phyloP scores from a whole-genome alignment of 2,329 filamentous ascomycete species.

The Ceratocystis cubensis region DNA sequence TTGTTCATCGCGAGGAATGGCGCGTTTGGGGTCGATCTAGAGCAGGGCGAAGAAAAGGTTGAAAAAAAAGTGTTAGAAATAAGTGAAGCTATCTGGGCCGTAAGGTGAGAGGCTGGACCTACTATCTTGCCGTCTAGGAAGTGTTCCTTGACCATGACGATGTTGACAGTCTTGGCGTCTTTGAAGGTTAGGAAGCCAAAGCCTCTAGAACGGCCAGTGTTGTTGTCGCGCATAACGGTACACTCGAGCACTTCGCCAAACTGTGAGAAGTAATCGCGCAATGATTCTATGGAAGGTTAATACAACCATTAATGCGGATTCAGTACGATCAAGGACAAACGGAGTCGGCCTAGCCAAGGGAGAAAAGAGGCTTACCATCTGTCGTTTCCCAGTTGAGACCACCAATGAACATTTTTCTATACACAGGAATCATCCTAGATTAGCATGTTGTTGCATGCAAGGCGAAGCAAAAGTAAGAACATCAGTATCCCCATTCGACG shows the following conservation, averaged over 20 bases:
- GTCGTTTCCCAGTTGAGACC: slow-evolving; percentile 98
- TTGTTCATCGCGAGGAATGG: slow-evolving; percentile 93
- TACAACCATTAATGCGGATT: neutral
- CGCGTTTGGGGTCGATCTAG: slow-evolving; percentile 94
- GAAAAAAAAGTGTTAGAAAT: too few relatives aligned
- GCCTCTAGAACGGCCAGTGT: slow-evolving; percentile 82
- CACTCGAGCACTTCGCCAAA: slow-evolving; percentile 96
- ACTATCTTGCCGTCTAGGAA: slow-evolving; percentile 97
- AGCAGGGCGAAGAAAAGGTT: neutral
- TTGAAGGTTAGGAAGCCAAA: slow-evolving; percentile 98
- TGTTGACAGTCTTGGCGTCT: slow-evolving; percentile 94
- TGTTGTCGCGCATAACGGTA: slow-evolving; percentile 97
- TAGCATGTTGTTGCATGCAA: neutral
- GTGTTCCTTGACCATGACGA: slow-evolving; percentile 99
- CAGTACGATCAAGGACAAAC: neutral
- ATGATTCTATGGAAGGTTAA: slow-evolving; percentile 54
- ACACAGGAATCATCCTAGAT: slow-evolving; percentile 13
- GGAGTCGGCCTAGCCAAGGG: neutral
- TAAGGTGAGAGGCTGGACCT: slow-evolving; percentile 31
- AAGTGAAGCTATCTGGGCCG: too few relatives aligned
- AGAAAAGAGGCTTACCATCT: slow-evolving; percentile 55
- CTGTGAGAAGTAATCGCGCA: slow-evolving; percentile 93
- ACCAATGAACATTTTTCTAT: slow-evolving; percentile 98
- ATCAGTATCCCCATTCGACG: neutral
- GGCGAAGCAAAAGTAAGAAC: neutral